These are phyloP conservation scores for Simplicillium sp. DNA, from an alignment of 2,329 filamentous ascomycete genomes.

Conservation along the genomic window DNA sequence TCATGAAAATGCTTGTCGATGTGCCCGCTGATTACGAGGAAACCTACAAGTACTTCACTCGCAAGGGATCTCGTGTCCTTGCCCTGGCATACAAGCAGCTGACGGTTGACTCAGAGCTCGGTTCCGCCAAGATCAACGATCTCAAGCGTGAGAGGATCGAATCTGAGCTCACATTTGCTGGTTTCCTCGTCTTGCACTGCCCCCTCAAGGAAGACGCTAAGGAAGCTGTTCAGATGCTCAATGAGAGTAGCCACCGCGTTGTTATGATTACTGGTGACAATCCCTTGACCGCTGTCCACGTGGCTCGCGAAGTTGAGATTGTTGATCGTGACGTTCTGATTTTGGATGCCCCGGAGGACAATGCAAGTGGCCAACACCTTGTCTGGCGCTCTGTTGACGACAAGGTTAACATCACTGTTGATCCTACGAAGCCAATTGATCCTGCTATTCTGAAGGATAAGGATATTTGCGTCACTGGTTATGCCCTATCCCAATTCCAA, in stretches of 20 bases:
- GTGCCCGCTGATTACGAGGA: slow-evolving; percentile 88
- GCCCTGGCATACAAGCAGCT: slow-evolving; percentile 92
- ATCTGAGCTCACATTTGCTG: slow-evolving; percentile 74
- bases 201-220: slow-evolving; percentile 95
- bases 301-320: slow-evolving; percentile 92
- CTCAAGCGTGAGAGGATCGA: slow-evolving; percentile 91
- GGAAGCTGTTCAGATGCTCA: slow-evolving; percentile 90
- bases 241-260: slow-evolving; percentile 95
- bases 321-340: slow-evolving; percentile 93
- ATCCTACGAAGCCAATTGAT: slow-evolving; percentile 74
- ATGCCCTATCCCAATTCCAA: slow-evolving; percentile 83
- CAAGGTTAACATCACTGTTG: slow-evolving; percentile 74
- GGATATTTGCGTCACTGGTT: slow-evolving; percentile 92
- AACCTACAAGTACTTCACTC: slow-evolving; percentile 96
- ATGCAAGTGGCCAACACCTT: slow-evolving; percentile 67
- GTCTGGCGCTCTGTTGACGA: slow-evolving; percentile 96
- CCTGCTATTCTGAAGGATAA: slow-evolving; percentile 71
- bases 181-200: slow-evolving; percentile 91
- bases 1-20: slow-evolving; percentile 80
- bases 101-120: slow-evolving; percentile 70
- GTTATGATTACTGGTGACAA: slow-evolving; percentile 99
- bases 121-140: slow-evolving; percentile 80
- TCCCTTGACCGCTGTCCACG: slow-evolving; percentile 89
- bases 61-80: slow-evolving; percentile 88
- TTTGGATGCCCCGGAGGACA: slow-evolving; percentile 87